These are phyloP conservation scores for Ramularia endophylla DNA, from an alignment of 2,329 filamentous ascomycete genomes.

Conservation along the genomic window DNA sequence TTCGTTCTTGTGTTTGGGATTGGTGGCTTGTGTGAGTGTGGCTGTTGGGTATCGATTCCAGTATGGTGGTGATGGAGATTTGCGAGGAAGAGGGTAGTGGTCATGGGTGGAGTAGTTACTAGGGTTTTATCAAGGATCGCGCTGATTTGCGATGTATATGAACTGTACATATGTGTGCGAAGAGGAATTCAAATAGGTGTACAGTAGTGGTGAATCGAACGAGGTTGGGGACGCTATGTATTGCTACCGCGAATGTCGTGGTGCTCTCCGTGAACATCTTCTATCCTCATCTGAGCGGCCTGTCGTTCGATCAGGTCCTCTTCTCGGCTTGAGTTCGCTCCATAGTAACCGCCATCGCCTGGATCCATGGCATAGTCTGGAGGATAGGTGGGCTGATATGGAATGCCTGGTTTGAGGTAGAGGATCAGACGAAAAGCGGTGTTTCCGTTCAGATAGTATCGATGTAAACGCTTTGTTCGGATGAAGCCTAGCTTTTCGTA, in stretches of 20 bases:
- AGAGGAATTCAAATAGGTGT: too few relatives aligned
- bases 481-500: slow-evolving; percentile 93
- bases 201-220: too few relatives aligned
- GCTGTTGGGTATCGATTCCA: slow-evolving; percentile 78
- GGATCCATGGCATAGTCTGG: slow-evolving; percentile 23
- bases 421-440: slow-evolving; percentile 86
- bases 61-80: slow-evolving; percentile 43
- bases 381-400: slow-evolving; percentile 33
- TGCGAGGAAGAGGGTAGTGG: slow-evolving; percentile 22
- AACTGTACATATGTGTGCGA: too few relatives aligned
- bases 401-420: slow-evolving; percentile 61
- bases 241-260: slow-evolving; percentile 7
- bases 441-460: slow-evolving; percentile 95
- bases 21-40: slow-evolving; percentile 66
- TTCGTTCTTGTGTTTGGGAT: slow-evolving; percentile 63
- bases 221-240: too few relatives aligned
- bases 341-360: slow-evolving; percentile 7
- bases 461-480: slow-evolving; percentile 83
- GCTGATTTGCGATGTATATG: too few relatives aligned
- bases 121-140: too few relatives aligned
- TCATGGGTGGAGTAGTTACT: too few relatives aligned
- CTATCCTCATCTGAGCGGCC: slow-evolving; percentile 24
- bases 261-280: slow-evolving; percentile 22
- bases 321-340: background rate
- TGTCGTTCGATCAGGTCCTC: slow-evolving; percentile 26